A percentile compares a stretch with the other conserved stretches of the same genome.
phyloP scores from a whole-genome alignment of 495 filamentous ascomycete species.

The Darksidea phi region DNA sequence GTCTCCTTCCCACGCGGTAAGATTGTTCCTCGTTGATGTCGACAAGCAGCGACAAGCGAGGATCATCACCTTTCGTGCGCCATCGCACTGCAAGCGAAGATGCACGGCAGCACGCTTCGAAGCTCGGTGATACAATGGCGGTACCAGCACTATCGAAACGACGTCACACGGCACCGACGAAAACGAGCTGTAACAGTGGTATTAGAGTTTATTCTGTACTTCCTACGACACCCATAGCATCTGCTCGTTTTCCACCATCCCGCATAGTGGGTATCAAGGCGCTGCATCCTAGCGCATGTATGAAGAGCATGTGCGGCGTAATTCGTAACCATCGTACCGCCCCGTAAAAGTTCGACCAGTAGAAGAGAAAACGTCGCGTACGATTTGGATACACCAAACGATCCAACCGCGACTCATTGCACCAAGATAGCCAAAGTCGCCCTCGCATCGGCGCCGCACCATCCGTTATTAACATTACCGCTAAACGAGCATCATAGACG shows the following conservation, averaged over 20 bases:
- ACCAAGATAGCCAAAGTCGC: background rate
- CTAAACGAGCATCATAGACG: background rate
- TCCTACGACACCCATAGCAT: background rate
- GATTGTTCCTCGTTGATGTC: too few species aligned
- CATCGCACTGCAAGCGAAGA: background rate
- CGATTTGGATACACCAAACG: background rate
- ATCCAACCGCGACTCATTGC: background rate
- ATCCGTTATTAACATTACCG: slow-evolving; percentile 29
- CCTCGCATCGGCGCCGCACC: background rate
- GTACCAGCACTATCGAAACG: too few species aligned
- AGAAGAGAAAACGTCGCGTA: slow-evolving; percentile 10
- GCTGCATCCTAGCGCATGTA: slow-evolving; percentile 25
- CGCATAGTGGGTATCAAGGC: slow-evolving; percentile 32
- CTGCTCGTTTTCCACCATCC: background rate
- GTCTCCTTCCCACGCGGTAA: too few species aligned
- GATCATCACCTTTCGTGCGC: background rate
- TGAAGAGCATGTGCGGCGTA: slow-evolving; percentile 9
- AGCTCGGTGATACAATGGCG: too few species aligned
- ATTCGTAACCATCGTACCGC: slow-evolving; percentile 8
- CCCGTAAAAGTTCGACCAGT: background rate
- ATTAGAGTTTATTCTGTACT: background rate
- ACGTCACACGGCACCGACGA: background rate
- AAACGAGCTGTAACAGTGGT: background rate
- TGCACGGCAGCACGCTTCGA: too few species aligned
- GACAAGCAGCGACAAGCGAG: background rate